phyloP scores from a whole-genome alignment of 805 yeast species.

The Zygoascus biomembranicola region DNA sequence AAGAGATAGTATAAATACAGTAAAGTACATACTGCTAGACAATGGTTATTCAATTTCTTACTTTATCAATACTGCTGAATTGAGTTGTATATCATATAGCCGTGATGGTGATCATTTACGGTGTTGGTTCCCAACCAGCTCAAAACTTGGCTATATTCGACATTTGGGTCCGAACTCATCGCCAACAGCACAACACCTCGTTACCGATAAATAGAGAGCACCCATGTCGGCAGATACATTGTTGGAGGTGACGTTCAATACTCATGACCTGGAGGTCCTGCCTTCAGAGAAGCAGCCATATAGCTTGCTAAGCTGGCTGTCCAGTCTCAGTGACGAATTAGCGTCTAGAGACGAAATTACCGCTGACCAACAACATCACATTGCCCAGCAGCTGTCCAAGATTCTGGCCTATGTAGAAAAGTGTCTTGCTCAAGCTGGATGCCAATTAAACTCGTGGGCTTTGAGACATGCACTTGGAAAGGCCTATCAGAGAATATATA shows the following conservation, averaged over 20 bases:
- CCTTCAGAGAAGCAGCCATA: constrained; percentile 15
- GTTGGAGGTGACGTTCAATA: background rate
- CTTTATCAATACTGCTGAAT: too few relatives aligned
- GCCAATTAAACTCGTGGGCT: constrained; percentile 9
- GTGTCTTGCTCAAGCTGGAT: background rate
- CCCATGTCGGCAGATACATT: too few relatives aligned
- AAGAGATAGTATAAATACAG: too few relatives aligned
- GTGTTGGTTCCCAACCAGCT: too few relatives aligned
- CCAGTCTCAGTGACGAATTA: constrained; percentile 4
- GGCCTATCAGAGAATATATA: constrained; percentile 9
- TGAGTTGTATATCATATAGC: too few relatives aligned
- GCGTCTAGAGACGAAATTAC: constrained; percentile 3
- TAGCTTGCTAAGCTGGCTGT: constrained; percentile 12
- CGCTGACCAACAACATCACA: constrained; percentile 12
- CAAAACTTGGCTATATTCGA: too few relatives aligned
- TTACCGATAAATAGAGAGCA: too few relatives aligned
- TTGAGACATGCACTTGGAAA: constrained; percentile 12
- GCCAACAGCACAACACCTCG: too few relatives aligned
- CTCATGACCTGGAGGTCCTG: constrained; percentile 5
- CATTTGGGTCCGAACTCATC: too few relatives aligned
- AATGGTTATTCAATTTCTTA: too few relatives aligned
- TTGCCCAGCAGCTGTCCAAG: constrained; percentile 6
- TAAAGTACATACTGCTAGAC: too few relatives aligned
- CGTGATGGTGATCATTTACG: too few relatives aligned
- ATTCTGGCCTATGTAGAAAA: constrained; percentile 10